Conservation (phyloP, 2,329 filamentous ascomycete species). For the Claviceps sp. region DNA sequence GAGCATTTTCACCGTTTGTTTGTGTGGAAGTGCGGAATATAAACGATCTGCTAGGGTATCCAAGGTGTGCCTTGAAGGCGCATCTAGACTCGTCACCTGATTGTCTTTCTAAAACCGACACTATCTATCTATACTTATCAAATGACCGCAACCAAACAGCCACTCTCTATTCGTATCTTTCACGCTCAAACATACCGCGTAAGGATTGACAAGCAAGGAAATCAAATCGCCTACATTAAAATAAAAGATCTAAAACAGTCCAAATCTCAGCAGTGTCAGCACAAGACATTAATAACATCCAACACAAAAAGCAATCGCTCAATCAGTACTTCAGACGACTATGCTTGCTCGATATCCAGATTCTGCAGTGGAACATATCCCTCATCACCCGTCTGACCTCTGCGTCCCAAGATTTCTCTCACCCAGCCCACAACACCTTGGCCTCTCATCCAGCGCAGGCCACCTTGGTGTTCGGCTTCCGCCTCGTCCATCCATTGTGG, state of each 20-base stretch:
- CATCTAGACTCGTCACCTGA: no score
- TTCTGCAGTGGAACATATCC: constrained; percentile 48
- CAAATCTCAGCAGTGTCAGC: not conserved
- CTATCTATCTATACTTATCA: no score
- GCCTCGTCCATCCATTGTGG: constrained; percentile 77
- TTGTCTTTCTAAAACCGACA: no score
- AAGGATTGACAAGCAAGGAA: not conserved
- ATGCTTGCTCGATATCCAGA: constrained; percentile 25
- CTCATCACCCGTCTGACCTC: constrained; percentile 30
- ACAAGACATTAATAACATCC: not conserved
- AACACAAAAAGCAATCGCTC: not conserved
- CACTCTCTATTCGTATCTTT: no score
- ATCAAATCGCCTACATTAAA: not conserved
- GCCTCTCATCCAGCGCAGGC: constrained; percentile 28
- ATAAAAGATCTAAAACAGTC: not conserved
- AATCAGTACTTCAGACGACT: not conserved
- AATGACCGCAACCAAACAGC: no score
- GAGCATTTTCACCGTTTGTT: no score
- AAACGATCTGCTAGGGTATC: no score
- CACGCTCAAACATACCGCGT: no score
- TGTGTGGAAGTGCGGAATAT: no score
- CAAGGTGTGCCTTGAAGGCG: no score
- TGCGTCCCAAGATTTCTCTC: constrained; percentile 26
- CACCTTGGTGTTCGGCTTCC: constrained; percentile 43
- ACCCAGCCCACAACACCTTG: constrained; percentile 29